These are phyloP conservation scores for Suhomyces coccinellae DNA, from an alignment of 1,139 yeast species.

Conservation along the genomic window DNA sequence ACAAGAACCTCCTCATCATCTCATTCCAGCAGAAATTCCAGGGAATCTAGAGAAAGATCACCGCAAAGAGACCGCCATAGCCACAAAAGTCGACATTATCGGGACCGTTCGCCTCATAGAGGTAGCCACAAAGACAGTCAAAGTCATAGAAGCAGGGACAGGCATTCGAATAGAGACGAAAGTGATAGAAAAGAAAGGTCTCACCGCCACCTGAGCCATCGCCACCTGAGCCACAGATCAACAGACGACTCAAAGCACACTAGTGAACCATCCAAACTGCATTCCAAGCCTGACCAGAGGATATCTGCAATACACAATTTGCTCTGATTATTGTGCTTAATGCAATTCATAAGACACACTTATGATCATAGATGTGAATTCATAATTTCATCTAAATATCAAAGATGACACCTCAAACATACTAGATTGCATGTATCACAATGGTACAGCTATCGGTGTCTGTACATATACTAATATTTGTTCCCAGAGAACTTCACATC, in stretches of 20 bases:
- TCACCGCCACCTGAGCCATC: not conserved
- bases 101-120: not conserved
- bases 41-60: conserved; percentile 11
- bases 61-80: conserved; percentile 13
- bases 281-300: not conserved
- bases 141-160: not conserved
- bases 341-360: no score
- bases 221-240: not conserved
- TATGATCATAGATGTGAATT: no score
- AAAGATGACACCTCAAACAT: no score
- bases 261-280: not conserved
- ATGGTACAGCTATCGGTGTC: no score
- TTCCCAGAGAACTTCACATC: no score
- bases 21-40: not conserved
- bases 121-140: not conserved
- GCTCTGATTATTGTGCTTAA: no score
- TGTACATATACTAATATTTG: no score
- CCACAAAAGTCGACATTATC: not conserved
- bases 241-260: not conserved
- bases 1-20: not conserved
- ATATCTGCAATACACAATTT: not conserved
- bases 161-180: not conserved
- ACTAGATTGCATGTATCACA: no score
- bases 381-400: no score
- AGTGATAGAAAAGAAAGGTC: not conserved